Evolutionary conservation across 139 green algal genomes (phyloP), one percentile per base, ranked within the genome.

Genomic region (Chlorella sp.): DNA sequence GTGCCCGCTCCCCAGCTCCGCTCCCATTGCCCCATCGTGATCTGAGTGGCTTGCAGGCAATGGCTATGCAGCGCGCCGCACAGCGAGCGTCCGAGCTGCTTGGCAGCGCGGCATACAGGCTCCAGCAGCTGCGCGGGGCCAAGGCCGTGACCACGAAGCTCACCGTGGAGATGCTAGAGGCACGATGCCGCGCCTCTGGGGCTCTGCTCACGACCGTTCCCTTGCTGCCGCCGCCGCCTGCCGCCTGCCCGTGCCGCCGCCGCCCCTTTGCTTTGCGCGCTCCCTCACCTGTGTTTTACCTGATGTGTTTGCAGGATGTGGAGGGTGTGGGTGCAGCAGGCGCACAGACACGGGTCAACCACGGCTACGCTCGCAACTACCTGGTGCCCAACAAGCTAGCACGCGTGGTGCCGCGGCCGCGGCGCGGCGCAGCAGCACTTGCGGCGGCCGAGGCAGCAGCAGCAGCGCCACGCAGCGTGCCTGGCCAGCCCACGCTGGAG

Each of bases 341-440:
- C 26, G 15, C 71, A 17, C 7, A 87, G 18, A 34, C 51, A 25
- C 39, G 69, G 1, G 83, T 88, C 0, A 74, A 60, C 32, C 63
- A 71, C 74, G 87, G 87, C 64, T 88, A 87, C 63, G 87, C 78
- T 2, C 68, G 87, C 36, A 90, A 90, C 76, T 88, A 74, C 15
- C 41, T 90, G 20, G 32, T 88, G 3, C 87, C 83, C n/a, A 78
- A 84, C 38, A 64, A 62, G 34, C 51, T 85, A 44, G 87, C 72
- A 13, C n/a, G 23, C 34, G 23, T 39, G 30, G 7, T 78, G 30
- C 32, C 25, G 32, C 47, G 6, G 44, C 44, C 67, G 25, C n/a
- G 67, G 28, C 67, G 80, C 13, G 70, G 25, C 28, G 47, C 32
- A 47, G 62, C 60, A n/a, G 34, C 21, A 26, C 36, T 36, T 21